phyloP scores from a whole-genome alignment of 2,329 filamentous ascomycete species.

The Xylariaceae sp. region DNA sequence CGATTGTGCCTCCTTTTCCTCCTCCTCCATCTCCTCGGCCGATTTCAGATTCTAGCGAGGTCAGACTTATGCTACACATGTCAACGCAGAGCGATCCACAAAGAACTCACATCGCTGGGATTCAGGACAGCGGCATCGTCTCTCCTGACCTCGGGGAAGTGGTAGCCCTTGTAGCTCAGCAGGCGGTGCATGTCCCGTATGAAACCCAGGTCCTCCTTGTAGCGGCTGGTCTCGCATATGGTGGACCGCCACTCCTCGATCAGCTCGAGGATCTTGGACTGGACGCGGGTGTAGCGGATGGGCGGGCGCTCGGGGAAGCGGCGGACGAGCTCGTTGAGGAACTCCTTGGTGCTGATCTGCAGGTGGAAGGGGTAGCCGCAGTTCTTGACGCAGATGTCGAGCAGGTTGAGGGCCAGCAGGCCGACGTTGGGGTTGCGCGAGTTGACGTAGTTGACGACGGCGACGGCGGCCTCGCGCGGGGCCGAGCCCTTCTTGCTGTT shows the following conservation, averaged over 20 bases:
- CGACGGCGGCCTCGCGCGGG: slow-evolving; percentile 87
- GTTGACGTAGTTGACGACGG: slow-evolving; percentile 92
- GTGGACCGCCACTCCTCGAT: slow-evolving; percentile 98
- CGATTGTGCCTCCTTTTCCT: slow-evolving; percentile 88
- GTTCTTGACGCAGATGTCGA: slow-evolving; percentile 99
- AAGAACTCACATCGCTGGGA: slow-evolving; percentile 75
- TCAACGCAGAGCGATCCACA: no score
- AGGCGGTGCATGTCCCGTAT: slow-evolving; percentile 96
- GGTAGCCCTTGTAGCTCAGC: slow-evolving; percentile 93
- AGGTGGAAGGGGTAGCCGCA: slow-evolving; percentile 98
- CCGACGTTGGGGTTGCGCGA: slow-evolving; percentile 95
- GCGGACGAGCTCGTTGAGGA: slow-evolving; percentile 94
- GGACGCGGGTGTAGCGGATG: slow-evolving; percentile 75
- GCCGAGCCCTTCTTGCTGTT: slow-evolving; percentile 96
- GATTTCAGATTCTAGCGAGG: slow-evolving; percentile 83
- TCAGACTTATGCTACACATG: no score
- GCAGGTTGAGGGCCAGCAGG: slow-evolving; percentile 78
- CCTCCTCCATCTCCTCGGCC: slow-evolving; percentile 96
- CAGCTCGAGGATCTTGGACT: slow-evolving; percentile 85
- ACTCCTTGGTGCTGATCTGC: slow-evolving; percentile 97
- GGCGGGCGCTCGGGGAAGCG: slow-evolving; percentile 92
- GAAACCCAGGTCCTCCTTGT: slow-evolving; percentile 94
- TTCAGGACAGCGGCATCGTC: slow-evolving; percentile 97
- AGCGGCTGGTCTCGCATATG: slow-evolving; percentile 95
- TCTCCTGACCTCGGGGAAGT: slow-evolving; percentile 82